Evolutionary conservation across 106 monocot genomes (phyloP), one percentile per base, ranked within the genome.

Genomic region (Dioscorea dumetorum): DNA sequence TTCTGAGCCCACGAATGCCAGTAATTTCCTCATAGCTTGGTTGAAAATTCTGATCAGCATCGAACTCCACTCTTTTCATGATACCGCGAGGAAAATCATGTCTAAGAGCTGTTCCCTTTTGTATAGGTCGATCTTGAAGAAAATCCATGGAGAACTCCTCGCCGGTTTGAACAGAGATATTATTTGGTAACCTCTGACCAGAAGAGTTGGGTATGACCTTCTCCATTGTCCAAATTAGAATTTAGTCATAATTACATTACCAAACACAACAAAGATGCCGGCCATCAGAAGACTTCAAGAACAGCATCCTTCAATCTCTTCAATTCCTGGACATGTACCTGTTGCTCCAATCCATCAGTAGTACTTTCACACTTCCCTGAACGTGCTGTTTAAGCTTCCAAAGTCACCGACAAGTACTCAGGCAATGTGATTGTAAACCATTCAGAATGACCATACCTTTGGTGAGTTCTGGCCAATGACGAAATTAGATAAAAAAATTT

Each of bases 101-200:
- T 67, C 78, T 54, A 18, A 51, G 7, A 14, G 28, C 58, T 33
- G 28, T 16, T 72, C 56, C 77, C 75, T 70, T 68, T 18, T 68
- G 72, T 24, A 76, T 60, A 21, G 63, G 57, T 62, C 80, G 76
- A 67, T 85, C 85, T 74, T 95, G 82, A 64, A 79, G 69, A 72
- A 91, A 84, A 58, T 77, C 79, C 66, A 76, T 71, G 8, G 82
- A 83, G 67, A 83, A 90, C 48, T 90, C 85, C 60, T 86, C 90
- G 8, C 86, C 86, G 18, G 90, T 90, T 57, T 76, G 86, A 68
- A 83, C 22, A 18, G 90, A 83, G 70, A 86, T 66, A 71, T 86
- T 78, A 49, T 73, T 72, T 12, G 67, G 58, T 61, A 67, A 64
- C 8, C 49, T 74, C 22, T 77, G 72, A 57, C 62, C 72, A 24